These are phyloP conservation scores for Dacryopinax primogenitus DNA, from an alignment of 768 basidiomycete species.

Conservation along the genomic window DNA sequence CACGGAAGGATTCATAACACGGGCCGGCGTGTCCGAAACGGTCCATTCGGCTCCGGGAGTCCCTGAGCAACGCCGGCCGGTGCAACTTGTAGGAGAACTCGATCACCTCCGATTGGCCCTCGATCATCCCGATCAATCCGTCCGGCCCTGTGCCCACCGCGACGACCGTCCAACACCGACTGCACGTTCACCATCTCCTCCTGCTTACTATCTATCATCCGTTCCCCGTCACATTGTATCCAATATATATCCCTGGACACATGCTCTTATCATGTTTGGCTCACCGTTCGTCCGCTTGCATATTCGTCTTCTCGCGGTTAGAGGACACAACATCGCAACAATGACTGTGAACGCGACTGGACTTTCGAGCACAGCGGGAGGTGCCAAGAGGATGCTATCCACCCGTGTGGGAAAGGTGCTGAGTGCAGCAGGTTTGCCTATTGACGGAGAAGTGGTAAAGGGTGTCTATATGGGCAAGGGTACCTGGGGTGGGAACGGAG, in stretches of 20 bases:
- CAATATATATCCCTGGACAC: slow-evolving; percentile 2
- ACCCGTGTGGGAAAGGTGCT: slow-evolving; percentile 31
- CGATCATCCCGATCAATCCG: slow-evolving; percentile 4
- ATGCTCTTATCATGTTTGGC: background rate
- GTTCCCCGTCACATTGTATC: background rate
- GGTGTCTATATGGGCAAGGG: slow-evolving; percentile 64
- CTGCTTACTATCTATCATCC: background rate
- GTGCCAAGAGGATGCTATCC: background rate
- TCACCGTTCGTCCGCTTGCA: background rate
- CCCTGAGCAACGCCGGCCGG: slow-evolving; percentile 5
- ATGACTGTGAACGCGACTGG: slow-evolving; percentile 4
- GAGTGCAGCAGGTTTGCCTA: slow-evolving; percentile 46
- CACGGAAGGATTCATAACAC: background rate
- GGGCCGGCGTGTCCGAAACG: background rate
- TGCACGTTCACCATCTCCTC: background rate
- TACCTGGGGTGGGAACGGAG: slow-evolving; percentile 63
- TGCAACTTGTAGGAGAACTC: background rate
- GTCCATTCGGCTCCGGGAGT: slow-evolving; percentile 7
- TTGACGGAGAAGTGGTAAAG: slow-evolving; percentile 40
- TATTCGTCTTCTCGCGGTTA: background rate
- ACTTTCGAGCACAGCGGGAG: background rate
- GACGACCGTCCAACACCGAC: background rate
- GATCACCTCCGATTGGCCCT: background rate
- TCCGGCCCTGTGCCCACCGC: background rate
- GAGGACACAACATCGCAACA: background rate